A percentile compares a stretch with the other conserved stretches of the same genome.
Evolutionary conservation across 768 basidiomycete genomes (phyloP).

Genomic region (Mycena vitilis): DNA sequence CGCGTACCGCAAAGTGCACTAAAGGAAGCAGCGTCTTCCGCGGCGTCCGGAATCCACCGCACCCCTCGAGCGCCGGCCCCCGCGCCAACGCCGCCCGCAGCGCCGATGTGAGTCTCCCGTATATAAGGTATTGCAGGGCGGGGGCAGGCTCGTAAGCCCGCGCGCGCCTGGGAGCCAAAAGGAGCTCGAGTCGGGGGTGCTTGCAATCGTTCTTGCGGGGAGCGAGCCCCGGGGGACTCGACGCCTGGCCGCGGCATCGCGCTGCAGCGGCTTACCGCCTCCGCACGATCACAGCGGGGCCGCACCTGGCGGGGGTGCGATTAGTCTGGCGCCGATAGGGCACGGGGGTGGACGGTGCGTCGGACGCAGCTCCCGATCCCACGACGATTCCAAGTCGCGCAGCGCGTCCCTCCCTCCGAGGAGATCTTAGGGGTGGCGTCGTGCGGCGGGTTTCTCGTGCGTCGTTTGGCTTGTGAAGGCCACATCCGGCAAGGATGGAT

Average conservation of each 20-base stretch:
- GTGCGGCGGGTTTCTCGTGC: background rate
- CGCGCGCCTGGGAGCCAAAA: background rate
- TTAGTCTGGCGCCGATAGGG: constrained; percentile 16
- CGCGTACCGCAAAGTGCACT: constrained; percentile 22
- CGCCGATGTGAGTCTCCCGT: background rate
- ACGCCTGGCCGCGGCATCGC: background rate
- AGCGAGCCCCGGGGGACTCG: background rate
- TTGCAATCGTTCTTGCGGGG: background rate
- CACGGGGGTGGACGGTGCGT: background rate
- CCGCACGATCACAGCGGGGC: background rate
- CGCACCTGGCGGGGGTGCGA: background rate
- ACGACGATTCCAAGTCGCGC: background rate
- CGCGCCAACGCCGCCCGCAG: background rate
- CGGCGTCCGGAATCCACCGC: background rate
- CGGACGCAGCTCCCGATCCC: background rate
- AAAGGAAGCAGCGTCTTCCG: constrained; percentile 5
- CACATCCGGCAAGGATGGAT: constrained; percentile 1
- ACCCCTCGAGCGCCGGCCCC: constrained; percentile 15
- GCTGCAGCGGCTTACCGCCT: background rate
- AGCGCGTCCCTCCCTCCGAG: background rate
- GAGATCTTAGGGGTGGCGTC: background rate
- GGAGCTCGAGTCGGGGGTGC: background rate
- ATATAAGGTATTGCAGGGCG: background rate
- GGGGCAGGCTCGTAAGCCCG: background rate
- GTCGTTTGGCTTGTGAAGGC: background rate